A percentile compares a stretch with the other conserved stretches of the same genome.
These are phyloP conservation scores for Tillandsia leiboldiana DNA, from an alignment of 176 grass and related monocot genomes.

Conservation along the genomic window DNA sequence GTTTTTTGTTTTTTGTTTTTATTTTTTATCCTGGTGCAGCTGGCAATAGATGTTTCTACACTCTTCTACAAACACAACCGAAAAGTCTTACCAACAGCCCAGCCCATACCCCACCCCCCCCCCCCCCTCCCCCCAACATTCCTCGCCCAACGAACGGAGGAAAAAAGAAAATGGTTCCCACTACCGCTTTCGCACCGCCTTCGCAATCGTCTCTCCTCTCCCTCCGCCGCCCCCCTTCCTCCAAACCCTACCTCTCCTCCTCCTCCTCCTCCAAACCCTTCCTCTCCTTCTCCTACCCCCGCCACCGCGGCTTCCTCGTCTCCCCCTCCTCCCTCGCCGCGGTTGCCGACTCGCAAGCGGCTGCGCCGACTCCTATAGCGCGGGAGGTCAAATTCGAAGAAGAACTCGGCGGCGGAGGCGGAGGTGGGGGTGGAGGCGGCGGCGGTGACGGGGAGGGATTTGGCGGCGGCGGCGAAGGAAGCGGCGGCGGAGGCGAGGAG, in stretches of 20 bases:
- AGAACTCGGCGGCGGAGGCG: slow-evolving; percentile 24
- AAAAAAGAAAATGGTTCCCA: not conserved
- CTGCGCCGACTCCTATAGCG: slow-evolving; percentile 25
- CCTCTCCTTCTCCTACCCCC: slow-evolving; percentile 23
- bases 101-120: too few species aligned
- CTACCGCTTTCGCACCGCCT: not conserved
- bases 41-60: too few species aligned
- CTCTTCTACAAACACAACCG: too few species aligned
- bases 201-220: slow-evolving; percentile 15
- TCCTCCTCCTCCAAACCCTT: slow-evolving; percentile 1
- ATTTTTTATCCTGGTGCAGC: too few species aligned
- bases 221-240: not conserved
- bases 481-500: slow-evolving; percentile 2
- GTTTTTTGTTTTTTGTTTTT: too few species aligned
- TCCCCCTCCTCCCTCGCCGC: not conserved
- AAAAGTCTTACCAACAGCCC: too few species aligned
- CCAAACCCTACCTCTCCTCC: not conserved
- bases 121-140: too few species aligned
- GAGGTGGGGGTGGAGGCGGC: slow-evolving; percentile 16
- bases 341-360: slow-evolving; percentile 8
- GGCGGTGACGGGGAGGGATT: slow-evolving; percentile 11
- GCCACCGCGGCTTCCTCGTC: not conserved
- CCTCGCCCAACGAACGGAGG: too few species aligned
- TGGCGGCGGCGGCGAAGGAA: slow-evolving; percentile 11
- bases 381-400: slow-evolving; percentile 22